phyloP scores from a whole-genome alignment of 2,329 filamentous ascomycete genomes.

The Xylariales sp. region DNA sequence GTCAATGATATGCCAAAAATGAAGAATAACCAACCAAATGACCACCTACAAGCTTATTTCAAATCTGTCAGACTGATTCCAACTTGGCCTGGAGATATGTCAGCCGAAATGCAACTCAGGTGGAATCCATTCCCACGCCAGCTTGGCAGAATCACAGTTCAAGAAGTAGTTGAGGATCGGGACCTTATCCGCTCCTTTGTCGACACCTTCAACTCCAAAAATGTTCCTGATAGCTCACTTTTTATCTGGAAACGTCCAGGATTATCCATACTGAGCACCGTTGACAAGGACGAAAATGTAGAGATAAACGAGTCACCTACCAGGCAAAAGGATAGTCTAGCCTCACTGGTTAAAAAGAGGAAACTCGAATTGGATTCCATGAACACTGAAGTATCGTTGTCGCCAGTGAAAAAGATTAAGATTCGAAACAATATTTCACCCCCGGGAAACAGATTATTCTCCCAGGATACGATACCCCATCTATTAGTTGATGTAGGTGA shows the following conservation, averaged over 20 bases:
- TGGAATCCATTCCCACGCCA: constrained; percentile 21
- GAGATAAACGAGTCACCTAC: background rate
- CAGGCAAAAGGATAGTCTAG: constrained; percentile 8
- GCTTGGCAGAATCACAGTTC: constrained; percentile 10
- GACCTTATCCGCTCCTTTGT: constrained; percentile 4
- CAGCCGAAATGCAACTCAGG: constrained; percentile 15
- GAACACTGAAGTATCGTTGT: constrained; percentile 4
- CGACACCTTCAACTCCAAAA: constrained; percentile 1
- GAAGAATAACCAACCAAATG: too few relatives aligned
- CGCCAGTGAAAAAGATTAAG: constrained; percentile 10
- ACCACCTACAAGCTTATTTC: too few relatives aligned
- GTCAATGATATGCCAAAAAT: too few relatives aligned
- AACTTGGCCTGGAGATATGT: constrained; percentile 10
- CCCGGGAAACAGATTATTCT: too few relatives aligned
- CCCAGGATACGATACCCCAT: too few relatives aligned
- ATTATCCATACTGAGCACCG: constrained; percentile 19
- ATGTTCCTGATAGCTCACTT: constrained; percentile 17
- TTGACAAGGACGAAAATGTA: constrained; percentile 10
- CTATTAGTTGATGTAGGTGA: constrained; percentile 15
- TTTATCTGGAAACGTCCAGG: constrained; percentile 25
- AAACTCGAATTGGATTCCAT: constrained; percentile 6
- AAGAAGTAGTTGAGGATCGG: constrained; percentile 16
- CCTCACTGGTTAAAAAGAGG: constrained; percentile 19
- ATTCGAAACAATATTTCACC: background rate
- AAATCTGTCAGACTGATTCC: too few relatives aligned